Conservation (phyloP, 331 rosid genomes). For the Quercus phellos region DNA sequence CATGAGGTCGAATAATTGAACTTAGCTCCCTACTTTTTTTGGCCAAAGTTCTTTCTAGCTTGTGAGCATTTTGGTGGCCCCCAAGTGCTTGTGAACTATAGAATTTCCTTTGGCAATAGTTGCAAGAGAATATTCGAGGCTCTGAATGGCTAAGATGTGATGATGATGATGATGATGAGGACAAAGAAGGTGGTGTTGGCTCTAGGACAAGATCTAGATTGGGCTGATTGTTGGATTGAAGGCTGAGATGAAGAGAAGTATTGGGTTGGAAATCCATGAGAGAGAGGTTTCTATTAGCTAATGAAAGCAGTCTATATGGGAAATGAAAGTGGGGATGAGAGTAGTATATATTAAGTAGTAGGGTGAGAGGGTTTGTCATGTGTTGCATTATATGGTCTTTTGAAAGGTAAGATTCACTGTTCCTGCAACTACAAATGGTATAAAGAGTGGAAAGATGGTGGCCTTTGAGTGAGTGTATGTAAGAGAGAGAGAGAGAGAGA, state of each 20-base stretch:
- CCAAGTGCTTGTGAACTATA: slow-evolving; percentile 92
- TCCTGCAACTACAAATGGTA: slow-evolving; percentile 41
- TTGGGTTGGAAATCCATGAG: slow-evolving; percentile 62
- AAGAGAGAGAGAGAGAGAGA: slow-evolving; percentile 9
- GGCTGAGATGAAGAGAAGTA: slow-evolving; percentile 42
- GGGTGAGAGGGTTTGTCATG: slow-evolving; percentile 16
- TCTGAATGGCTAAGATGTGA: slow-evolving; percentile 26
- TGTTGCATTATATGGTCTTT: slow-evolving; percentile 35
- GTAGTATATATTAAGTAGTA: slow-evolving; percentile 4
- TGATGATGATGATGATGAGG: slow-evolving; percentile 36
- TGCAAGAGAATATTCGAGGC: slow-evolving; percentile 71
- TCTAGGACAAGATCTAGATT: slow-evolving; percentile 68
- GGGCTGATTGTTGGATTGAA: slow-evolving; percentile 22
- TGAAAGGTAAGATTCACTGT: slow-evolving; percentile 32
- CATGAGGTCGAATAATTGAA: slow-evolving; percentile 29
- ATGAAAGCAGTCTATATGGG: slow-evolving; percentile 10
- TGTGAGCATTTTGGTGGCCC: slow-evolving; percentile 96
- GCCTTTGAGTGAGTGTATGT: neutral
- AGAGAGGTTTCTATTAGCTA: slow-evolving; percentile 3
- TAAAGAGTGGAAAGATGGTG: slow-evolving; percentile 29
- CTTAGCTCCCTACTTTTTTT: slow-evolving; percentile 68
- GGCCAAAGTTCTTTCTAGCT: slow-evolving; percentile 81
- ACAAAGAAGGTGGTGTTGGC: slow-evolving; percentile 35
- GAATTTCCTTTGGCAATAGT: slow-evolving; percentile 87
- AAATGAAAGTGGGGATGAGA: slow-evolving; percentile 5